A percentile compares a stretch with the other conserved stretches of the same genome.
These are phyloP conservation scores for Aspergillus bombycis DNA, from an alignment of 2,329 filamentous ascomycete species.

Conservation along the genomic window DNA sequence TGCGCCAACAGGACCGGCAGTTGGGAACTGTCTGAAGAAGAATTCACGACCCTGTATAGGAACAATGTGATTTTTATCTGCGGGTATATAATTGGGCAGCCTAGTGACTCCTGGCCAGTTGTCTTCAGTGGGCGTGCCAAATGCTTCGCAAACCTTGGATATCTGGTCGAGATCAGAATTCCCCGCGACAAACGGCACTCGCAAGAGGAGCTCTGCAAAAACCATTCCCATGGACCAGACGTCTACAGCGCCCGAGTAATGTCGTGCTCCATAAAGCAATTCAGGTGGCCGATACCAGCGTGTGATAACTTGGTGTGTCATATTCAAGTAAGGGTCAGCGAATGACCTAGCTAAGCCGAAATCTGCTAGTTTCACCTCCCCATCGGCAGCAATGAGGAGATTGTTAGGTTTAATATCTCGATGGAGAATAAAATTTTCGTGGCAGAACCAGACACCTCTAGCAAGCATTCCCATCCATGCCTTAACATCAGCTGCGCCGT, in stretches of 20 bases:
- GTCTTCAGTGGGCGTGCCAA: conserved; percentile 90
- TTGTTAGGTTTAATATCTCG: conserved; percentile 99
- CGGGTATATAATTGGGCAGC: conserved; percentile 77
- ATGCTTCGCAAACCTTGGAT: conserved; percentile 76
- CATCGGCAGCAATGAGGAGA: conserved; percentile 87
- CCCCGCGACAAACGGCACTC: conserved; percentile 80
- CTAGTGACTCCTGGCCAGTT: conserved; percentile 92
- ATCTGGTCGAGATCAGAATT: conserved; percentile 87
- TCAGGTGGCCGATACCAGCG: conserved; percentile 96
- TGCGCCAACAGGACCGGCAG: conserved; percentile 78
- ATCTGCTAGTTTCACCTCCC: conserved; percentile 94
- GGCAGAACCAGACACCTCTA: conserved; percentile 93
- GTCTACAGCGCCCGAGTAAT: conserved; percentile 90
- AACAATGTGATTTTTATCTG: conserved; percentile 59
- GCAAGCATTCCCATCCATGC: conserved; percentile 98
- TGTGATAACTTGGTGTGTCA: conserved; percentile 95
- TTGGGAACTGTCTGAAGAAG: conserved; percentile 77
- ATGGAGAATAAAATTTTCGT: conserved; percentile 90
- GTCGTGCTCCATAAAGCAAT: conserved; percentile 83
- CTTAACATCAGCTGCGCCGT: conserved; percentile 89
- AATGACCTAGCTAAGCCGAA: conserved; percentile 92
- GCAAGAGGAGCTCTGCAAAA: conserved; percentile 85
- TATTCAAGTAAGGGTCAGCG: conserved; percentile 81
- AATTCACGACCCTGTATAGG: conserved; percentile 67
- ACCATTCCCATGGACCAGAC: conserved; percentile 93